Conservation (phyloP, 345 rosid genomes). For the Citrus trifoliata region DNA sequence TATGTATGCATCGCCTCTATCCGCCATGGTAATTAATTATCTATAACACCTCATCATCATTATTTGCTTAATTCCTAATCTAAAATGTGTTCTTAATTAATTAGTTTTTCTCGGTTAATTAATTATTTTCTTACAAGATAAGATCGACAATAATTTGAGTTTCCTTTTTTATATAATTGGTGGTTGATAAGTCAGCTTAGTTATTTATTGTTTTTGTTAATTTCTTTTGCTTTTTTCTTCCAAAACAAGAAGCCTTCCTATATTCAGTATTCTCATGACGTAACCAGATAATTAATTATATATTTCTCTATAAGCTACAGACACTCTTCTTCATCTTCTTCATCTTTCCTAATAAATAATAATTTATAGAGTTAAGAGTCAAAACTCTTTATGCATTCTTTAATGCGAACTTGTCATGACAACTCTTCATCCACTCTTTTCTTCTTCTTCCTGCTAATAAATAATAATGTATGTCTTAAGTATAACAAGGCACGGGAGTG, state of each 20-base stretch:
- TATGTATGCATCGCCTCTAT: constrained; percentile 84
- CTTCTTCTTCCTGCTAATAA: too few relatives aligned
- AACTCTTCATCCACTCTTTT: not conserved
- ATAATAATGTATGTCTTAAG: not conserved
- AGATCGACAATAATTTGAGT: not conserved
- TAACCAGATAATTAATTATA: not conserved
- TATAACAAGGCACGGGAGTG: too few relatives aligned
- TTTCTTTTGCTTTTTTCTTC: too few relatives aligned
- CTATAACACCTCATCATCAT: not conserved
- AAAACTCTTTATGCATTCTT: too few relatives aligned
- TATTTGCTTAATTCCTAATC: not conserved
- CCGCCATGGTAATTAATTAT: constrained; percentile 52
- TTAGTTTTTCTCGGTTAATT: too few relatives aligned
- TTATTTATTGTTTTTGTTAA: too few relatives aligned
- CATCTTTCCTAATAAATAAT: too few relatives aligned
- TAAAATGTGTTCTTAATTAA: not conserved
- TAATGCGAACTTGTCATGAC: not conserved
- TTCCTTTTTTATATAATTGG: not conserved
- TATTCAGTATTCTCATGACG: not conserved
- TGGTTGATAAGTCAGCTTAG: too few relatives aligned
- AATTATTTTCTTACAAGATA: not conserved
- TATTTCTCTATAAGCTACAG: not conserved
- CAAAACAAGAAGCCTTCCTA: too few relatives aligned
- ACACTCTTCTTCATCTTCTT: not conserved
- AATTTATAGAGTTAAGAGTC: too few relatives aligned